A percentile compares a stretch with the other conserved stretches of the same genome.
phyloP scores from a whole-genome alignment of 179 eudicot genomes.

The Gypsophila paniculata region DNA sequence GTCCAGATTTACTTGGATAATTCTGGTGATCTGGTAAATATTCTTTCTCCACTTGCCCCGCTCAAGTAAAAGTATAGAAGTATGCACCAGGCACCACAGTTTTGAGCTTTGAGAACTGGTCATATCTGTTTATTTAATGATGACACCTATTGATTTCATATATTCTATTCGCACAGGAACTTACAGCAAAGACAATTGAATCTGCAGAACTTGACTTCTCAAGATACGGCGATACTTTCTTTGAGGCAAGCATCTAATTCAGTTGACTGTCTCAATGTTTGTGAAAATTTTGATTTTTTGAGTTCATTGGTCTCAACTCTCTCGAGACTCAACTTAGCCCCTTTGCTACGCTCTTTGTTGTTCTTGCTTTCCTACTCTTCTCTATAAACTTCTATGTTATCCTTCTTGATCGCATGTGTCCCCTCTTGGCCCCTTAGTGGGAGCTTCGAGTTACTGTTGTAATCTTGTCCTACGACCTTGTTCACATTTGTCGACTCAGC shows the following conservation, averaged over 20 bases:
- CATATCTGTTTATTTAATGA: neutral
- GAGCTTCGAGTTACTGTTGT: no score
- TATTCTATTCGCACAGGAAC: constrained; percentile 59
- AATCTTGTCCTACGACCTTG: neutral
- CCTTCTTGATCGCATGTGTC: no score
- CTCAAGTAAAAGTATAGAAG: neutral
- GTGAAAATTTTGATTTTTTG: no score
- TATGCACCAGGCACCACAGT: no score
- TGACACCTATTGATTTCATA: neutral
- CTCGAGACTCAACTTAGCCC: neutral
- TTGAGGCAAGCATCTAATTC: constrained; percentile 56
- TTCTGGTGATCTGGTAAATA: constrained; percentile 98
- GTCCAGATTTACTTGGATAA: constrained; percentile 99
- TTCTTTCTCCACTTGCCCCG: neutral
- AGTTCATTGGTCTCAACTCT: neutral
- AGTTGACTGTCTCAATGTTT: neutral
- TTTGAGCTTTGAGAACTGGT: neutral
- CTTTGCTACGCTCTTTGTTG: neutral
- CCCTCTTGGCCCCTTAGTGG: no score
- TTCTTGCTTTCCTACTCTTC: neutral
- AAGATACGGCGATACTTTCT: constrained; percentile 97
- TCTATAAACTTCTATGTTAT: no score
- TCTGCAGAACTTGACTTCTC: constrained; percentile 92
- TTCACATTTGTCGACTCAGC: neutral
- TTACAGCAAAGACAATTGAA: constrained; percentile 80